Conservation (phyloP, 441 rosid genomes). For the Eutrema salsugineum region DNA sequence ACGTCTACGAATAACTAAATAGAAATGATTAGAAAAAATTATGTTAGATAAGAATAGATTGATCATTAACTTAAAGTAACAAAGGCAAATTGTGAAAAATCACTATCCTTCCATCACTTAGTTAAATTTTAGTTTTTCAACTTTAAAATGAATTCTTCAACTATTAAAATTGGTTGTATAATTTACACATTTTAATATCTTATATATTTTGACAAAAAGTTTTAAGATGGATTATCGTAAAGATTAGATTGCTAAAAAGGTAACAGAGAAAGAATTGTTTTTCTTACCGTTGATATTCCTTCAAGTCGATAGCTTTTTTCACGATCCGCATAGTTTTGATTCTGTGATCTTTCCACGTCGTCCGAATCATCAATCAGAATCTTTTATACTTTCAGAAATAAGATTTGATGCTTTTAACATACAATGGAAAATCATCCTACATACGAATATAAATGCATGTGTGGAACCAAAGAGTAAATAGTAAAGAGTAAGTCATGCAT, state of each 20-base stretch:
- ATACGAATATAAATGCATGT: constrained; percentile 4
- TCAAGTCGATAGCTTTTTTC: neutral
- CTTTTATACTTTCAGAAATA: constrained; percentile 17
- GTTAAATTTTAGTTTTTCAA: no score
- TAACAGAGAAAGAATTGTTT: neutral
- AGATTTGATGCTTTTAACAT: constrained; percentile 20
- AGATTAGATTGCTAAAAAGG: no score
- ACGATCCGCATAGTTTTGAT: constrained; percentile 14
- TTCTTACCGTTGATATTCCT: neutral
- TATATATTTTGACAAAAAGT: no score
- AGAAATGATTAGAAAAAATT: no score
- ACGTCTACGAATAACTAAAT: no score
- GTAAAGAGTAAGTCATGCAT: neutral
- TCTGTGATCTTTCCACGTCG: constrained; percentile 25
- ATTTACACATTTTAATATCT: neutral
- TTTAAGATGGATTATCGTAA: no score
- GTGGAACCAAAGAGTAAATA: neutral
- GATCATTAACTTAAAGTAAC: no score
- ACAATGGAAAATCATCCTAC: constrained; percentile 8
- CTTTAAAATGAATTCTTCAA: no score
- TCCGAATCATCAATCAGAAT: constrained; percentile 14
- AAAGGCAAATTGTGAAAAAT: no score
- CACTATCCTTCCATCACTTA: no score
- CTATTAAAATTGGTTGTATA: neutral
- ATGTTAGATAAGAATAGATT: no score